Evolutionary conservation across 176 grass and related monocot species (phyloP).

Genomic region (Triticum dicoccoides): DNA sequence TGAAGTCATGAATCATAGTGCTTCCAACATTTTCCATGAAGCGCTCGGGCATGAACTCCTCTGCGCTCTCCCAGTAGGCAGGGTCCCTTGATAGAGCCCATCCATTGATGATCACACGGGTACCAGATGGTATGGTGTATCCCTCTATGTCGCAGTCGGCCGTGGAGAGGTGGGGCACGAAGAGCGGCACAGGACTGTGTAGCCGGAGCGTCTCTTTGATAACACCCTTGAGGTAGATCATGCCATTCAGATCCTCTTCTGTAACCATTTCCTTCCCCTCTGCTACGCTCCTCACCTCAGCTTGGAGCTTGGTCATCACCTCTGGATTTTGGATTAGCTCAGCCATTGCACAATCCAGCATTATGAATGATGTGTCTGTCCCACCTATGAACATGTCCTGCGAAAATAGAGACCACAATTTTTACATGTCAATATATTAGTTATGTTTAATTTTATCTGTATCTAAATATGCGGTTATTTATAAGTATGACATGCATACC

Average conservation of each 20-base stretch:
- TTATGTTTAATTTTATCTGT: neutral
- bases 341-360: constrained; percentile 8
- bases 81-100: constrained; percentile 15
- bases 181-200: too few species aligned
- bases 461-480: neutral
- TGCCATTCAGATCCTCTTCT: too few species aligned
- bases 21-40: neutral
- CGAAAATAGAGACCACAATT: too few species aligned
- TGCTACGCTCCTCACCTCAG: neutral
- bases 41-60: constrained; percentile 3
- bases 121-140: neutral
- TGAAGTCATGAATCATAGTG: neutral
- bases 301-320: neutral
- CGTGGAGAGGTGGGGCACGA: too few species aligned
- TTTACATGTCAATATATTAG: neutral
- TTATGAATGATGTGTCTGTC: constrained; percentile 31
- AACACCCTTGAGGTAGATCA: too few species aligned
- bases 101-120: neutral
- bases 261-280: neutral
- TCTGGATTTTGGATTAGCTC: neutral
- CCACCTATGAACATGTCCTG: constrained; percentile 54
- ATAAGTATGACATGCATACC: neutral
- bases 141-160: too few species aligned
- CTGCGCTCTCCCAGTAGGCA: constrained; percentile 21
- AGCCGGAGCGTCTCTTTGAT: too few species aligned